Conservation (phyloP, 2,329 filamentous ascomycete genomes). For the Trichoderma gracile region DNA sequence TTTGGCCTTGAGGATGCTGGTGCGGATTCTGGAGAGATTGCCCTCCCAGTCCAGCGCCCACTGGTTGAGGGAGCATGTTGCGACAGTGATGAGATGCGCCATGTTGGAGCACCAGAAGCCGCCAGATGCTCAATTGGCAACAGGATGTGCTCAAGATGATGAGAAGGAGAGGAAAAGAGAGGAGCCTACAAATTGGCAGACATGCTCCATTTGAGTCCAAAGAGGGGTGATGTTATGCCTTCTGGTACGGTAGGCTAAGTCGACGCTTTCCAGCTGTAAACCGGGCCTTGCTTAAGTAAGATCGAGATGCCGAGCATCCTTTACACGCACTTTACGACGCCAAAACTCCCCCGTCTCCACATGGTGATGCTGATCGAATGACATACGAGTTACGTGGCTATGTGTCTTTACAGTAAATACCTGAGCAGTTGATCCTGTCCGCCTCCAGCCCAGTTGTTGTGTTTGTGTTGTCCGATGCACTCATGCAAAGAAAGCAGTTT, state of each 20-base stretch:
- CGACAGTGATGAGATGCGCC: slow-evolving; percentile 12
- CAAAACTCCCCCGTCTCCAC: too few relatives aligned
- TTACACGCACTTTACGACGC: too few relatives aligned
- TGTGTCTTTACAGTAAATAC: too few relatives aligned
- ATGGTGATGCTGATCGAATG: too few relatives aligned
- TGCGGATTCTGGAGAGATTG: slow-evolving; percentile 63
- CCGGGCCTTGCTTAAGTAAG: slow-evolving; percentile 4
- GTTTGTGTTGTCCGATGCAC: too few relatives aligned
- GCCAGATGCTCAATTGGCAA: neutral
- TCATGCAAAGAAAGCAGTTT: too few relatives aligned
- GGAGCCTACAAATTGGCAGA: too few relatives aligned
- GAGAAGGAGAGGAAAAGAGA: neutral
- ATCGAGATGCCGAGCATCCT: slow-evolving; percentile 6
- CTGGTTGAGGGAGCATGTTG: slow-evolving; percentile 20
- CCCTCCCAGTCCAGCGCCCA: slow-evolving; percentile 47
- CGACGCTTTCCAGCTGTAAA: neutral
- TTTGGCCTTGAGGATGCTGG: slow-evolving; percentile 63
- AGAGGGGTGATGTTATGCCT: slow-evolving; percentile 1
- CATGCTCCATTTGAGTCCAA: neutral
- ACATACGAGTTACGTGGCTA: too few relatives aligned
- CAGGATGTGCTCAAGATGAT: neutral
- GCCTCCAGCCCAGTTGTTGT: too few relatives aligned
- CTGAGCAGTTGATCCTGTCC: too few relatives aligned
- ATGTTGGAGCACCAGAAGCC: neutral
- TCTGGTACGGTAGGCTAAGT: too few relatives aligned